Conservation (phyloP, 1,284 basidiomycete genomes). For the Pyrrhoderma noxium region DNA sequence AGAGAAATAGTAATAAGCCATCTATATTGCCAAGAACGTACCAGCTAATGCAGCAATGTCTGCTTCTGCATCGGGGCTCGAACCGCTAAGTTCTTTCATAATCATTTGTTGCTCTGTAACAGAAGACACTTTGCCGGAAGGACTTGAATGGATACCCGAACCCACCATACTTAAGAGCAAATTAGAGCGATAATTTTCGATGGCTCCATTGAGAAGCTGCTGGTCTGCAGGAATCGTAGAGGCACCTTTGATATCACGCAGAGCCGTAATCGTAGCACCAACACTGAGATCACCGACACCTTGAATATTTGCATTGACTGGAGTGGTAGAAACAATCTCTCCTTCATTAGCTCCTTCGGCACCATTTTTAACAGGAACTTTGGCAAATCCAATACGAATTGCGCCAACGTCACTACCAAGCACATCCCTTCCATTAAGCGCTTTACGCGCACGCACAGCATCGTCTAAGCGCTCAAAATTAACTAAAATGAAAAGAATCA, state of each 20-base stretch:
- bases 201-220: constrained; percentile 81
- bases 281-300: constrained; percentile 76
- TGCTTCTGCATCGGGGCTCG: constrained; percentile 68
- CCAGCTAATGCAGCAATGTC: constrained; percentile 71
- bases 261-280: constrained; percentile 78
- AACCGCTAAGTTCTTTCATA: constrained; percentile 83
- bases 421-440: constrained; percentile 91
- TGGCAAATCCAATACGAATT: constrained; percentile 94
- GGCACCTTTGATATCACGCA: constrained; percentile 80
- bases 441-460: constrained; percentile 89
- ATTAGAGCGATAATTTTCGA: constrained; percentile 93
- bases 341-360: constrained; percentile 63
- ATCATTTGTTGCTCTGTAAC: constrained; percentile 93
- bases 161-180: constrained; percentile 85
- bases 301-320: constrained; percentile 45
- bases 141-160: constrained; percentile 67
- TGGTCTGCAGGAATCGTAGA: constrained; percentile 84
- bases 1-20: constrained; percentile 10
- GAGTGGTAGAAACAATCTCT: constrained; percentile 19
- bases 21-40: constrained; percentile 32
- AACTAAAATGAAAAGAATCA: constrained; percentile 38
- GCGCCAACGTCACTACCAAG: constrained; percentile 93
- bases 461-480: constrained; percentile 98
- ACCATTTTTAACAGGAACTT: constrained; percentile 84
- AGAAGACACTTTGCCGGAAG: constrained; percentile 55